These are phyloP conservation scores for Mucor indicus DNA, from an alignment of 371 early-diverging fungal species.

Conservation along the genomic window DNA sequence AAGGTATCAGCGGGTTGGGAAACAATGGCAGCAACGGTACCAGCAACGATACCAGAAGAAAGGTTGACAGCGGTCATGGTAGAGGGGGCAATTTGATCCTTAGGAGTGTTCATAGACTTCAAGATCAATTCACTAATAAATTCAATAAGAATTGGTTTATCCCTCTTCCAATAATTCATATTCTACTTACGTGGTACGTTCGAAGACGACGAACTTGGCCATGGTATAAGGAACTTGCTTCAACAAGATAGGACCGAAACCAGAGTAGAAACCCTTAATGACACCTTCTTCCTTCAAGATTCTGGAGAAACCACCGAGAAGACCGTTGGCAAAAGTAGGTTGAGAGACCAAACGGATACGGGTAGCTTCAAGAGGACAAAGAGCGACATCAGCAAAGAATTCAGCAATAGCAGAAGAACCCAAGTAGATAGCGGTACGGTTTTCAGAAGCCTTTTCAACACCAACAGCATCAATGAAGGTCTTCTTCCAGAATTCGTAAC, in stretches of 20 bases:
- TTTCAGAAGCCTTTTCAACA: constrained; percentile 71
- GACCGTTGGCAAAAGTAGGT: constrained; percentile 66
- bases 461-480: constrained; percentile 70
- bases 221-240: constrained; percentile 73
- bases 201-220: constrained; percentile 62
- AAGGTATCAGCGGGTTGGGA: constrained; percentile 61
- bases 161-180: no score
- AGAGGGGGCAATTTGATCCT: constrained; percentile 47
- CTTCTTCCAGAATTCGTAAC: constrained; percentile 89
- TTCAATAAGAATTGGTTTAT: not conserved
- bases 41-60: constrained; percentile 54
- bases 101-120: constrained; percentile 41
- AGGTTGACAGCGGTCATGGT: constrained; percentile 49
- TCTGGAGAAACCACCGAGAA: constrained; percentile 58
- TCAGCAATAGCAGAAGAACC: constrained; percentile 84
- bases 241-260: constrained; percentile 73
- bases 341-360: constrained; percentile 78
- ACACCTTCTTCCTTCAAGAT: constrained; percentile 69
- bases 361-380: constrained; percentile 79
- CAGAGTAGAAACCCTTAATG: constrained; percentile 72
- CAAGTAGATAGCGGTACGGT: constrained; percentile 83
- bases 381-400: constrained; percentile 89
- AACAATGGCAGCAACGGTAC: constrained; percentile 57
- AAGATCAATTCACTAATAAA: constrained; percentile 47
- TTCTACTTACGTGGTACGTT: constrained; percentile 53